Base-by-base conservation (phyloP, 768 basidiomycete species). In the Hortiboletus campestris region DNA sequence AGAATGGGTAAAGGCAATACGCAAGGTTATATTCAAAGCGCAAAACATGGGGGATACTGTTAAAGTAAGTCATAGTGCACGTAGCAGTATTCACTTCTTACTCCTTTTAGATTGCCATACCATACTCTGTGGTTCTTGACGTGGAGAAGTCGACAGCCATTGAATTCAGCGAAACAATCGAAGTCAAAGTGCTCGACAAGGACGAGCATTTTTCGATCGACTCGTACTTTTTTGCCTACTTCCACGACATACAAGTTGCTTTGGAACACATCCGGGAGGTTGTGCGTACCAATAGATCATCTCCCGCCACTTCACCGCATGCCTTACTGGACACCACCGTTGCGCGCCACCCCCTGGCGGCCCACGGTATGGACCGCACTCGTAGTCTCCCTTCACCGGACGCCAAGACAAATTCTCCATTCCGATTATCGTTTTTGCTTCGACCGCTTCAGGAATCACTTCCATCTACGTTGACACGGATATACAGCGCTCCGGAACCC, bases 31-130 rank as follows among this genome's bases (percentile, higher is more conserved):
- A 51, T 95, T 98, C 77, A 93, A 94, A 68, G 88, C 89, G 16
- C 95, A 98, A 75, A 97, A 98, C 70, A 88, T 88, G 80, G 96
- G 97, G 3, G 94, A 98, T 65, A 90, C 84, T 63, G 94, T 98
- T 61, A 98, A 98, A 81, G 91, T 89, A 60, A 28, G 71, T 63
- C 25, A 49, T 7, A 45, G 29, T 49, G 31, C 4, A 41, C 8
- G 28, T 5, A n/a, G 17, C 13, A 12, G 31, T 41, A 14, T 41
- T 48, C 29, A 35, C 29, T 39, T 49, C 57, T 67, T 44, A 58
- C 31, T 32, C 45, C 43, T 46, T 43, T 19, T 59, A 85, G 91
- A 94, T 99, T 66, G 93, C 94, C 29, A 93, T 99, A 47, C 97
- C 96, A 0, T 93, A 98, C 62, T 87, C 92, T 16, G 83, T 85